Evolutionary conservation across 441 rosid genomes (phyloP), one percentile per base, ranked within the genome.

Genomic region (Pelargonium myrrhifolium): DNA sequence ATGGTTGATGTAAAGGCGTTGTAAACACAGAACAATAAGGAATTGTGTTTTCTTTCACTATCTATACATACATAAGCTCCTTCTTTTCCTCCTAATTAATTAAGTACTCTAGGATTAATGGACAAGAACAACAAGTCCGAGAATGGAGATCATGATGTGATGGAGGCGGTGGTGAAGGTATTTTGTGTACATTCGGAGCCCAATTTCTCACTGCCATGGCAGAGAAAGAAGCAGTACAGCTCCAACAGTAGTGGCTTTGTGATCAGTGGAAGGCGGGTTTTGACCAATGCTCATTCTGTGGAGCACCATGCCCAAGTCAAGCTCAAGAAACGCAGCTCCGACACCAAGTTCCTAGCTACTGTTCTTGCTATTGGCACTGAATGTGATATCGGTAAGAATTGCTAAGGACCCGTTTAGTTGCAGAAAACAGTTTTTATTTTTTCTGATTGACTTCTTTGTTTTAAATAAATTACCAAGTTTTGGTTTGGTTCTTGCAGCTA

Each of bases 131-230:
- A 28, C 4, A 28, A 28, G 35, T 28, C 35, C n/a, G n/a, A n/a
- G n/a, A n/a, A n/a, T 28, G 35, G 35, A 3, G 35, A 28, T 28
- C 35, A 28, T 28, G 35, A 28, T 28, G 35, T 28, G 4, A 93
- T 90, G 98, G 96, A 93, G 35, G 83, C 97, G 9, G 96, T 90
- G 6, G 97, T 93, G 66, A 93, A 90, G 72, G 96, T 93, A 51
- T 87, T 90, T 55, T 93, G 98, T 21, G 98, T 90, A 65, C 98
- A 90, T 45, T 85, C 96, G 7, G 87, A 90, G 74, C 97, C 97
- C 8, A 87, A 93, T 76, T 89, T 85, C 79, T 93, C 98, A 1
- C 79, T 89, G 0, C 87, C 97, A 4, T 90, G 97, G 98, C 96
- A 90, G 77, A 82, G 90, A 76, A 90, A 93, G 76, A 76, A 89